phyloP scores from a whole-genome alignment of 2,329 filamentous ascomycete genomes.

The Sclerotiophoma versabilis region DNA sequence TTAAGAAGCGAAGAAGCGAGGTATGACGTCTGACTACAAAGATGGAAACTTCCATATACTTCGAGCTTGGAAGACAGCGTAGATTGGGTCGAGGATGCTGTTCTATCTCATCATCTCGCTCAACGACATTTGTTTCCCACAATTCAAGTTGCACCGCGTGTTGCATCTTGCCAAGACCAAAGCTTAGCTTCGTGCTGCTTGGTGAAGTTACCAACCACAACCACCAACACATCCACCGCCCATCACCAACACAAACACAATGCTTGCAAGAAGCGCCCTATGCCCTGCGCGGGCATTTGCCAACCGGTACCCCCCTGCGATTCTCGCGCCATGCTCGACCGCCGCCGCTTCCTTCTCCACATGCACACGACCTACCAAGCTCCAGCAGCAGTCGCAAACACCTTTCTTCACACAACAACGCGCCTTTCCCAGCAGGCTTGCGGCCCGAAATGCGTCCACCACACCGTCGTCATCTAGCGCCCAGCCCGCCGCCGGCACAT shows the following conservation, averaged over 20 bases:
- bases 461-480: conserved; percentile 24
- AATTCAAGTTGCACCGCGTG: neutral
- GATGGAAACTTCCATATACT: conserved; percentile 2
- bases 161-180: conserved; percentile 12
- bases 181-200: conserved; percentile 15
- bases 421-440: conserved; percentile 12
- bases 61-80: too few relatives aligned
- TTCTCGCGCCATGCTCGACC: conserved; percentile 33
- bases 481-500: conserved; percentile 20
- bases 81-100: neutral
- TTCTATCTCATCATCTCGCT: neutral
- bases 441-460: conserved; percentile 36
- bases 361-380: conserved; percentile 35
- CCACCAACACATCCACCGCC: conserved; percentile 4
- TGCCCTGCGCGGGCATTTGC: conserved; percentile 42
- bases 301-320: conserved; percentile 36
- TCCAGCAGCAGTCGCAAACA: conserved; percentile 26
- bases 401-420: conserved; percentile 18
- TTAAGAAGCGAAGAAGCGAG: conserved; percentile 15
- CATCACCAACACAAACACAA: conserved; percentile 19
- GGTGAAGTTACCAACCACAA: conserved; percentile 1
- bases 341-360: conserved; percentile 38
- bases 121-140: neutral
- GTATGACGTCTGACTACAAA: conserved; percentile 13
- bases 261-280: conserved; percentile 43